phyloP scores from a whole-genome alignment of 805 yeast species.

The Yarrowia hollandica region DNA sequence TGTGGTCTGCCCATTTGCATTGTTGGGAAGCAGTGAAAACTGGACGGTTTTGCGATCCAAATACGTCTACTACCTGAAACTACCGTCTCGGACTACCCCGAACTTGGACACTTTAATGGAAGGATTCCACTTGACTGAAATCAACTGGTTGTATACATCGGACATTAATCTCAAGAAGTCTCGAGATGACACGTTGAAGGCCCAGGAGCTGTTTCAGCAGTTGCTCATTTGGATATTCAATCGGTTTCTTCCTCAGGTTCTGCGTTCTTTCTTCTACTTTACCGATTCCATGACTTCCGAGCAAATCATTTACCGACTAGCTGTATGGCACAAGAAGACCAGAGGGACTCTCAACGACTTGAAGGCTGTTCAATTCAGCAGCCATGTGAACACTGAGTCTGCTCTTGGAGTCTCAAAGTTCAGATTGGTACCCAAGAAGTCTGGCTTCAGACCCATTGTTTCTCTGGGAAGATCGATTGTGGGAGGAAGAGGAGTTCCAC shows the following conservation, averaged over 20 bases:
- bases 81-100: not conserved
- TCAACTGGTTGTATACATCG: not conserved
- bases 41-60: not conserved
- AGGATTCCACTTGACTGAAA: not conserved
- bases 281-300: not conserved
- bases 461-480: not conserved
- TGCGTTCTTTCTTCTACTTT: not conserved
- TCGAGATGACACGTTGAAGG: not conserved
- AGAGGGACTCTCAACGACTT: not conserved
- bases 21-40: not conserved
- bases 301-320: not conserved
- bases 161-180: not conserved
- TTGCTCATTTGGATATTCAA: not conserved
- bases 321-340: not conserved
- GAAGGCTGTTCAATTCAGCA: not conserved
- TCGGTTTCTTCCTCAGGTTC: not conserved
- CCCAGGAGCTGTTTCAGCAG: not conserved
- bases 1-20: not conserved
- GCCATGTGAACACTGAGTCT: not conserved
- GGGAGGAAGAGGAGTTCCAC: not conserved
- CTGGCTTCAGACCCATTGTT: conserved; percentile 8
- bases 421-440: conserved; percentile 9
- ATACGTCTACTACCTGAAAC: not conserved
- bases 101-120: not conserved
- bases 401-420: conserved; percentile 8